Conservation (phyloP, 2,329 filamentous ascomycete genomes). For the Aspergillus neoniger region DNA sequence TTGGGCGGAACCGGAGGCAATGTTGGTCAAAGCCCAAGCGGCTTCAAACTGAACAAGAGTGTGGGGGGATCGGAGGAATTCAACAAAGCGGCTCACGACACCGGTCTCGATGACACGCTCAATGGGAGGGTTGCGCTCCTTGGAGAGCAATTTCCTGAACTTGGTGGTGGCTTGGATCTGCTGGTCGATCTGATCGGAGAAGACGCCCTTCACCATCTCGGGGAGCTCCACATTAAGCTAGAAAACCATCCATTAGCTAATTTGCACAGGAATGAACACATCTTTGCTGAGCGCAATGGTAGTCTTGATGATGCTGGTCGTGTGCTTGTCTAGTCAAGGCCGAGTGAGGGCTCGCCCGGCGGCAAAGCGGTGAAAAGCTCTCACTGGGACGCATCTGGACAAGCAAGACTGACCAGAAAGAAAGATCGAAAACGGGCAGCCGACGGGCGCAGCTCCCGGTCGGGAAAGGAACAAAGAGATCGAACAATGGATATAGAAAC, state of each 20-base stretch:
- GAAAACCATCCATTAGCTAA: slow-evolving; percentile 27
- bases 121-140: slow-evolving; percentile 98
- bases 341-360: background rate
- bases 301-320: background rate
- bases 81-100: slow-evolving; percentile 94
- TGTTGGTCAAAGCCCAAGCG: slow-evolving; percentile 98
- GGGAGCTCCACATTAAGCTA: slow-evolving; percentile 97
- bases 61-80: slow-evolving; percentile 96
- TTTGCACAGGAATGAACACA: slow-evolving; percentile 3
- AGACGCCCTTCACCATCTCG: slow-evolving; percentile 96
- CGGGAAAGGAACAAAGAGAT: slow-evolving; percentile 23
- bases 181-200: slow-evolving; percentile 96
- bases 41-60: slow-evolving; percentile 98
- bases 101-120: slow-evolving; percentile 99
- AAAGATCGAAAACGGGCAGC: slow-evolving; percentile 11
- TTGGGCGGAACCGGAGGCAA: slow-evolving; percentile 92
- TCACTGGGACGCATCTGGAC: slow-evolving; percentile 24
- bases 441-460: background rate
- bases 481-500: too few species aligned
- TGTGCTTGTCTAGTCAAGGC: slow-evolving; percentile 3
- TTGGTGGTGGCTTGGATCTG: slow-evolving; percentile 98
- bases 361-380: slow-evolving; percentile 36
- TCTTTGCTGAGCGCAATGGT: background rate
- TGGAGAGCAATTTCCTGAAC: slow-evolving; percentile 96
- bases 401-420: slow-evolving; percentile 24